Evolutionary conservation across 306 rosid species (phyloP).

Genomic region (Cucumis hystrix): DNA sequence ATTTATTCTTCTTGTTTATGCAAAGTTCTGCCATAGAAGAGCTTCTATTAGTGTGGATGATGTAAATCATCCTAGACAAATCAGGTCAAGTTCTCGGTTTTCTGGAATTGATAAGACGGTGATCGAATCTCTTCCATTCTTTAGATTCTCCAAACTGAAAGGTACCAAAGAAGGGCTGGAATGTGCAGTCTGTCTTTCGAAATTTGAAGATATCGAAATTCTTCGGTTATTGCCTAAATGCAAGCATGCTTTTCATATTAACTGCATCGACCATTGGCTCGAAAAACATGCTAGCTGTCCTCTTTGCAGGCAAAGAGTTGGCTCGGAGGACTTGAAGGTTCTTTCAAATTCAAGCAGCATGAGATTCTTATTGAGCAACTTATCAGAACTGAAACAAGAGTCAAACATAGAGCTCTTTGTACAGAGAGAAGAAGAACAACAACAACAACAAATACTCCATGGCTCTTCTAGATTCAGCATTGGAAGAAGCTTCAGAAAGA

Average conservation of each 20-base stretch:
- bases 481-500: conserved; percentile 79
- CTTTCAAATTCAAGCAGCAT: conserved; percentile 49
- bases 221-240: conserved; percentile 78
- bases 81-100: conserved; percentile 45
- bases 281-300: conserved; percentile 89
- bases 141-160: conserved; percentile 67
- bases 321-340: conserved; percentile 43
- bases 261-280: conserved; percentile 88
- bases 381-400: conserved; percentile 39
- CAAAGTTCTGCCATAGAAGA: conserved; percentile 37
- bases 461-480: conserved; percentile 69
- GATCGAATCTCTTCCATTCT: conserved; percentile 93
- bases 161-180: conserved; percentile 86
- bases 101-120: conserved; percentile 75
- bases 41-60: neutral
- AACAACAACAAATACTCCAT: neutral
- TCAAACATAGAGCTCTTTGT: conserved; percentile 67
- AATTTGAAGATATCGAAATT: conserved; percentile 68
- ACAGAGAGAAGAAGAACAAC: conserved; percentile 54
- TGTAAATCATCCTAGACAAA: conserved; percentile 17
- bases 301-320: conserved; percentile 62
- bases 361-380: conserved; percentile 33
- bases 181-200: conserved; percentile 75
- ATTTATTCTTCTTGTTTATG: conserved; percentile 46
- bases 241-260: conserved; percentile 81